Evolutionary conservation across 1,139 yeast genomes (phyloP), one percentile per base, ranked within the genome.

Genomic region (Candida buenavistaensis): DNA sequence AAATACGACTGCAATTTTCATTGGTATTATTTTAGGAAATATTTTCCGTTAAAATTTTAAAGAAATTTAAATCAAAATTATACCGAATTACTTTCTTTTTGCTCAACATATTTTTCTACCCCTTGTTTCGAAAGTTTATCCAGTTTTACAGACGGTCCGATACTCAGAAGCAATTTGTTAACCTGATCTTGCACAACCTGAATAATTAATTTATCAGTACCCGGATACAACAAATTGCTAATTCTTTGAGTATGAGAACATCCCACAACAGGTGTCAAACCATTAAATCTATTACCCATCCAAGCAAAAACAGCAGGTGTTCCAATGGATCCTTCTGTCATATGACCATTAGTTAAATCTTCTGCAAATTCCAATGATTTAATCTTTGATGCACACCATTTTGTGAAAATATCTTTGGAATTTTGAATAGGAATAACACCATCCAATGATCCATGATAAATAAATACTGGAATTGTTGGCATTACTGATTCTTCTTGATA

Each of bases 381-480:
- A 15, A 59, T 54, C 2, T 61, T 65, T 38, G 50, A 44, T 3
- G 41, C 49, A 45, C 69, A 64, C 63, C 67, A 64, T 21, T 39
- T 43, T 12, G 58, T 45, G 39, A 53, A 62, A 4, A 51, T 55
- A 34, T 60, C 49, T 26, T 45, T 43, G 2, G 59, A 47, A 29
- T 51, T 50, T 12, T 32, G 35, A 30, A 46, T 51, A 2, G 68
- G 68, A 21, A 59, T 59, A 33, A 64, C 47, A 9, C 45, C 44
- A 40, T 64, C 71, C 3, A 50, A 32, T 17, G 40, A 27, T 1
- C 66, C 65, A 35, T 64, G 70, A 46, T 54, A 63, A 8, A 63
- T 48, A 33, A 63, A 64, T 2, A 65, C 32, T 1, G 70, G 71
- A 9, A 62, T 50, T 26, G 55, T 41, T 2, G 71, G 70, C 21